A percentile compares a stretch with the other conserved stretches of the same genome.
Evolutionary conservation across 2,329 filamentous ascomycete species (phyloP).

Genomic region (Colletotrichum musicola): DNA sequence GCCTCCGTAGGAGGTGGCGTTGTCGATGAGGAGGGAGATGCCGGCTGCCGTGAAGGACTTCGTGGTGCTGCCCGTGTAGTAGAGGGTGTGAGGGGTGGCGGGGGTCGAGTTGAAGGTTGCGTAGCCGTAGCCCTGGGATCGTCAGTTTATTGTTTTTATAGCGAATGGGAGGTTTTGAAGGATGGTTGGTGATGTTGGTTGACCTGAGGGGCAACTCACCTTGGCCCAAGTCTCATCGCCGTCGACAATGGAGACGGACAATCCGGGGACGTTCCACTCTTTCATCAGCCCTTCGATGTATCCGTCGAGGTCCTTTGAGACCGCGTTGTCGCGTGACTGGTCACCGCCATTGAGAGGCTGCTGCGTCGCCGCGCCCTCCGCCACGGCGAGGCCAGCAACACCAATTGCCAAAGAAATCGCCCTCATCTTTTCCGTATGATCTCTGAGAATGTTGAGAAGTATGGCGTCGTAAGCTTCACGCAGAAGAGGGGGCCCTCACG

Average conservation of each 20-base stretch:
- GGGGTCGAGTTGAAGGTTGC: constrained; percentile 49
- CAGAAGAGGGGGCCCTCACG: too few relatives aligned
- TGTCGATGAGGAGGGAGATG: constrained; percentile 62
- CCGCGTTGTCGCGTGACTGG: not conserved
- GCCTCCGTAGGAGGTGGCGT: constrained; percentile 48
- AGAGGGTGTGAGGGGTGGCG: constrained; percentile 63
- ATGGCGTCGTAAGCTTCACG: too few relatives aligned
- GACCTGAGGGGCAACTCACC: constrained; percentile 41
- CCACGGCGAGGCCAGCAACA: not conserved
- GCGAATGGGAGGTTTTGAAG: too few relatives aligned
- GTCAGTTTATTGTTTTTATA: too few relatives aligned
- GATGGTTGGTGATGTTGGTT: not conserved
- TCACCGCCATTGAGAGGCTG: not conserved
- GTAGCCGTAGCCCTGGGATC: constrained; percentile 54
- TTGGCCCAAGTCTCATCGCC: constrained; percentile 51
- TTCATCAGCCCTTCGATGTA: constrained; percentile 47
- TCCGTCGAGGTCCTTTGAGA: constrained; percentile 3
- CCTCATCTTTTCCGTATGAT: not conserved
- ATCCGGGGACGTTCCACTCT: constrained; percentile 55
- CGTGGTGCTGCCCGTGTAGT: constrained; percentile 67
- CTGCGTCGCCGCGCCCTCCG: not conserved
- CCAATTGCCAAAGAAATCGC: not conserved
- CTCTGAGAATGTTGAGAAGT: too few relatives aligned
- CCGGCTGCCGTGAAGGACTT: constrained; percentile 67
- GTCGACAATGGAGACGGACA: constrained; percentile 56